Percentiles rank a stretch among this genome's conserved stretches.
Conservation (phyloP, 1,139 yeast genomes). For the Williopsis jadinii region DNA sequence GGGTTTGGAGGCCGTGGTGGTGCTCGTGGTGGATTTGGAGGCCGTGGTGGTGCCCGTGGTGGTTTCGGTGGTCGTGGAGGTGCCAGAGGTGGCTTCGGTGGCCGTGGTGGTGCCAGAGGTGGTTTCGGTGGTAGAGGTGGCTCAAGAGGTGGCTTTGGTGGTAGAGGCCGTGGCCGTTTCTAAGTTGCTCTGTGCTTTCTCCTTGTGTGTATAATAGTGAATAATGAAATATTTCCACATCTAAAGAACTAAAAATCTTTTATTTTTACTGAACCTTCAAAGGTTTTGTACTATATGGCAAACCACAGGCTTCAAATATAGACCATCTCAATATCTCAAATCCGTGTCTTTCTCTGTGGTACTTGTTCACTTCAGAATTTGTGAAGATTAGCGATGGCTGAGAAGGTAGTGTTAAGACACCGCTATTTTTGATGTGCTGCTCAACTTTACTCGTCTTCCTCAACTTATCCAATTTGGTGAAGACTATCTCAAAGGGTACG, state of each 20-base stretch:
- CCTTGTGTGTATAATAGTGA: neutral
- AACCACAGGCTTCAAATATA: slow-evolving; percentile 33
- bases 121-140: slow-evolving; percentile 30
- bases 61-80: slow-evolving; percentile 36
- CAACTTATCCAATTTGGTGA: slow-evolving; percentile 68
- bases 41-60: slow-evolving; percentile 35
- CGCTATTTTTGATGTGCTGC: slow-evolving; percentile 23
- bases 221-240: neutral
- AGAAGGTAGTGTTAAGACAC: slow-evolving; percentile 22
- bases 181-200: slow-evolving; percentile 2
- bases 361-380: slow-evolving; percentile 27
- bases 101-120: slow-evolving; percentile 32
- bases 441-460: slow-evolving; percentile 17
- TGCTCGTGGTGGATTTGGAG: slow-evolving; percentile 38
- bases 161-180: slow-evolving; percentile 40
- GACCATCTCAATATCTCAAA: slow-evolving; percentile 30
- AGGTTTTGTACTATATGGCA: slow-evolving; percentile 19
- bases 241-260: neutral
- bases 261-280: slow-evolving; percentile 10
- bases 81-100: slow-evolving; percentile 38
- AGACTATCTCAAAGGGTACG: slow-evolving; percentile 62
- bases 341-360: slow-evolving; percentile 30
- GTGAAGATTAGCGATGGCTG: slow-evolving; percentile 34
- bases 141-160: slow-evolving; percentile 48
- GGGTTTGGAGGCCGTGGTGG: slow-evolving; percentile 42